Evolutionary conservation across 805 yeast genomes (phyloP).

Genomic region (Barnettozyma pratensis): DNA sequence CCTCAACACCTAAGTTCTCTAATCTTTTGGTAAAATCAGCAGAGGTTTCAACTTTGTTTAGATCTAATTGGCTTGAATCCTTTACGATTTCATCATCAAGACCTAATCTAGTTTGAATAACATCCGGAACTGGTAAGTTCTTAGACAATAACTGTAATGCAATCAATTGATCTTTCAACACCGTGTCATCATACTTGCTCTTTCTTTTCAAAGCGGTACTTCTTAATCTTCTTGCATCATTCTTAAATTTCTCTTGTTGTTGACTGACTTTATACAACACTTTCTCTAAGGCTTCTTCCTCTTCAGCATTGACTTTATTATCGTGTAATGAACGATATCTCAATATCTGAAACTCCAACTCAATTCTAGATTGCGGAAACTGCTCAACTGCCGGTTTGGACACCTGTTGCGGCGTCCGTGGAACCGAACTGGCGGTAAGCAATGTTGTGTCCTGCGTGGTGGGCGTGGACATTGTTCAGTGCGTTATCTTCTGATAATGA

Average conservation of each 20-base stretch:
- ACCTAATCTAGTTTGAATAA: conserved; percentile 36
- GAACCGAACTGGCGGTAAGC: background rate
- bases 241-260: conserved; percentile 33
- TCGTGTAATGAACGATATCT: conserved; percentile 17
- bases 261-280: conserved; percentile 35
- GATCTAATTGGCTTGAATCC: background rate
- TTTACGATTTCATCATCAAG: conserved; percentile 9
- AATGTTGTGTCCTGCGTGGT: background rate
- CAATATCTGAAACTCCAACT: conserved; percentile 15
- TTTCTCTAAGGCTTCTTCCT: conserved; percentile 40
- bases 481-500: too few species aligned
- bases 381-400: background rate
- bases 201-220: conserved; percentile 8
- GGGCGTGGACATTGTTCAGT: background rate
- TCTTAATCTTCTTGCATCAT: conserved; percentile 28
- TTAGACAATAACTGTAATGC: conserved; percentile 61
- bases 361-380: conserved; percentile 10
- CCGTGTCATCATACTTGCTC: conserved; percentile 36
- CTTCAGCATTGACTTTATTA: conserved; percentile 20
- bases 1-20: conserved; percentile 26
- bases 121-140: conserved; percentile 59
- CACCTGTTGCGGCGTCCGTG: background rate
- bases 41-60: conserved; percentile 24
- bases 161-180: conserved; percentile 53
- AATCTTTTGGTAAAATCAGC: conserved; percentile 28